phyloP scores from a whole-genome alignment of 257 asterid species.

The Solanum tarapatanum region DNA sequence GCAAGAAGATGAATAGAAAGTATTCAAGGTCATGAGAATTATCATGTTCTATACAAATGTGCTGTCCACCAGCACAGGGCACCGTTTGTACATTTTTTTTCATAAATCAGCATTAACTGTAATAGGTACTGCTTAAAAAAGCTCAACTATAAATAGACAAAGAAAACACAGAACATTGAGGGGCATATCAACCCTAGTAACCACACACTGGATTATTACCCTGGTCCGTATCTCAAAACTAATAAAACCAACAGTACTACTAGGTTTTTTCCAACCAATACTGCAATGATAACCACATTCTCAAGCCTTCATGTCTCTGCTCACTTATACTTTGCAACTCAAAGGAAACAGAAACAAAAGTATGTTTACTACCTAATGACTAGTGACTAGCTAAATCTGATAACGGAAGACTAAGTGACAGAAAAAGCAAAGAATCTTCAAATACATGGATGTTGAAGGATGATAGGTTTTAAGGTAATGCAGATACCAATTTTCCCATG shows the following conservation, averaged over 20 bases:
- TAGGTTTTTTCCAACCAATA: neutral
- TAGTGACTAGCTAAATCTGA: neutral
- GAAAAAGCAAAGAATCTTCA: neutral
- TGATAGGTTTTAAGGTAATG: neutral
- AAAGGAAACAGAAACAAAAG: neutral
- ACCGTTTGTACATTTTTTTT: neutral
- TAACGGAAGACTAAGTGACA: neutral
- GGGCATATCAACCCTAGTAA: neutral
- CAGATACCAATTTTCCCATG: constrained; percentile 78
- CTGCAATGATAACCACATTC: neutral
- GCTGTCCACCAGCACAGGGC: neutral
- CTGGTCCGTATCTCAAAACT: neutral
- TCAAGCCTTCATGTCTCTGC: neutral
- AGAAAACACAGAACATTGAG: neutral
- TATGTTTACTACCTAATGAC: neutral
- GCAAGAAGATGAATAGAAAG: neutral
- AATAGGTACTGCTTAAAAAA: neutral
- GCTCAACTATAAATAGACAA: neutral
- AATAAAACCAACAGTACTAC: neutral
- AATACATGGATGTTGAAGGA: neutral
- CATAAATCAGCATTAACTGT: neutral
- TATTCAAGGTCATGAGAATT: neutral
- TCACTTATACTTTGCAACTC: neutral
- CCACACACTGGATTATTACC: neutral
- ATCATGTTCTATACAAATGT: neutral